Conservation (phyloP, 306 rosid genomes). For the Delonix regia region DNA sequence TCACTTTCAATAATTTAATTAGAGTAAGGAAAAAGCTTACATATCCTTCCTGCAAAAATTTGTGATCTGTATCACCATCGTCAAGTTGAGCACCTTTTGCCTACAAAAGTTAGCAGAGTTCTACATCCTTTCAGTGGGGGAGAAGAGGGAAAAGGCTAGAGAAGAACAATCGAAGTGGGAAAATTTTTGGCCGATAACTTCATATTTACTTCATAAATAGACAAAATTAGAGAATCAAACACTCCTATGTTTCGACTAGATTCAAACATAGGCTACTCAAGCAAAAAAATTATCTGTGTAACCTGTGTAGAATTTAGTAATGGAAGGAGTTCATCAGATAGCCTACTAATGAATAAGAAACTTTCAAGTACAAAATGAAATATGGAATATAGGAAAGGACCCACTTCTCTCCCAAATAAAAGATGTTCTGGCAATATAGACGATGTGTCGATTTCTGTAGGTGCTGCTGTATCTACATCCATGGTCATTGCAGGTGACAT, state of each 20-base stretch:
- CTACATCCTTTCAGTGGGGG: slow-evolving; percentile 19
- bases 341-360: slow-evolving; percentile 23
- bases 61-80: slow-evolving; percentile 61
- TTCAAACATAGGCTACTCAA: slow-evolving; percentile 29
- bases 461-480: slow-evolving; percentile 49
- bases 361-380: not conserved
- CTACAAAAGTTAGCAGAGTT: slow-evolving; percentile 51
- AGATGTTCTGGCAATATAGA: slow-evolving; percentile 50
- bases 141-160: not conserved
- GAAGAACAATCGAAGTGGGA: not conserved
- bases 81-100: slow-evolving; percentile 42
- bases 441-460: slow-evolving; percentile 42
- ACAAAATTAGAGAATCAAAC: slow-evolving; percentile 23
- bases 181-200: slow-evolving; percentile 9
- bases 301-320: not conserved
- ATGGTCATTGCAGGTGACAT: slow-evolving; percentile 80
- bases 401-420: slow-evolving; percentile 70
- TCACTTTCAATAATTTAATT: slow-evolving; percentile 20
- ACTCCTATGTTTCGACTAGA: slow-evolving; percentile 18
- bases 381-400: slow-evolving; percentile 37
- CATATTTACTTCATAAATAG: slow-evolving; percentile 16
- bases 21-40: slow-evolving; percentile 46
- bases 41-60: slow-evolving; percentile 72
- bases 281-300: not conserved
- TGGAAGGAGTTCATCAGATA: not conserved